phyloP scores from a whole-genome alignment of 257 asterid genomes.

The Solanum lignicaule region DNA sequence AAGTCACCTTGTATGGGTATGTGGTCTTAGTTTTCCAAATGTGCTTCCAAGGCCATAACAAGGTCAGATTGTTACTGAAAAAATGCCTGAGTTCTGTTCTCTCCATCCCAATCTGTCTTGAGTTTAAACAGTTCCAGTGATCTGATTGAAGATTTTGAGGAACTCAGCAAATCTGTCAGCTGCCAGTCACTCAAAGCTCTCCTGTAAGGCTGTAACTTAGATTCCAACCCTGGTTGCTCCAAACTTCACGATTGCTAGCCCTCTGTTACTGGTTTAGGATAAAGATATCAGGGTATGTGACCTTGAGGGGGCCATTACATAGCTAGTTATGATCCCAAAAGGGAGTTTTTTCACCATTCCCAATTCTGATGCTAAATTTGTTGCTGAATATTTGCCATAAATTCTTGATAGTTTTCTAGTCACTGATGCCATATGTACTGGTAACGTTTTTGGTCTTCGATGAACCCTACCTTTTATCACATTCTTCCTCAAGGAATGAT shows the following conservation, averaged over 20 bases:
- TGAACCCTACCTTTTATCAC: background rate
- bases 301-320: background rate
- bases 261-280: background rate
- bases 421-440: background rate
- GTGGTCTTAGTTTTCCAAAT: background rate
- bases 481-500: background rate
- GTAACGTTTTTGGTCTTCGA: background rate
- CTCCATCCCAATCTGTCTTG: background rate
- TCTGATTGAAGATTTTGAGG: background rate
- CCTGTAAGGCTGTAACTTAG: background rate
- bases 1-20: background rate
- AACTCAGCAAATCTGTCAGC: background rate
- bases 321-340: background rate
- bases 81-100: background rate
- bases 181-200: background rate
- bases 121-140: background rate
- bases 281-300: background rate
- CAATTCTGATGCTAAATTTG: background rate
- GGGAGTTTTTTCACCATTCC: background rate
- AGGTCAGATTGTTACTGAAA: background rate
- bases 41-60: background rate
- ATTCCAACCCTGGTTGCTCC: background rate
- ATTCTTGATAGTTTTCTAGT: background rate
- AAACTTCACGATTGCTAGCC: background rate
- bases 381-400: background rate